phyloP scores from a whole-genome alignment of 805 yeast species.

The Isabelozyma pseudorhagii region DNA sequence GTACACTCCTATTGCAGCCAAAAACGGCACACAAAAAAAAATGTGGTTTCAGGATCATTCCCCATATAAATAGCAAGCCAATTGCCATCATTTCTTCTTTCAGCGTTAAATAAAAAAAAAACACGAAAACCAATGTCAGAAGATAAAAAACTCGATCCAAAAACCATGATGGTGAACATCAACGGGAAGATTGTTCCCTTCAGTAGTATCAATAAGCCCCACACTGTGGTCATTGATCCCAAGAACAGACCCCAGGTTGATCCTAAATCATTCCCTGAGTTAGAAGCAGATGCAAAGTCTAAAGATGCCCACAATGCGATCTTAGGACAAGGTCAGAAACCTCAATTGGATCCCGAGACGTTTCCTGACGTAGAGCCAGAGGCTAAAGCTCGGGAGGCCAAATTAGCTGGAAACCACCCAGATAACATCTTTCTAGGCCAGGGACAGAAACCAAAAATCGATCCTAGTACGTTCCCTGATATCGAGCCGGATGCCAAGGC shows the following conservation, averaged over 20 bases:
- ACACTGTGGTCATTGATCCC: slow-evolving; percentile 26
- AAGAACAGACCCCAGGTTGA: slow-evolving; percentile 17
- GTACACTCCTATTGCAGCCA: not conserved
- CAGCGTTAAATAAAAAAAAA: not conserved
- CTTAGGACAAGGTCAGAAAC: slow-evolving; percentile 9
- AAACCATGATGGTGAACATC: slow-evolving; percentile 25
- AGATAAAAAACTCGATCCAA: slow-evolving; percentile 12
- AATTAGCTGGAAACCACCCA: not conserved
- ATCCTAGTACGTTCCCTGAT: slow-evolving; percentile 27
- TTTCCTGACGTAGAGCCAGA: slow-evolving; percentile 34
- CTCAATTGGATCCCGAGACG: slow-evolving; percentile 16
- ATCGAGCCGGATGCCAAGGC: slow-evolving; percentile 30
- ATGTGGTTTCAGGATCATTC: not conserved
- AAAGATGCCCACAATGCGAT: slow-evolving; percentile 15
- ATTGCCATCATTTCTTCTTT: not conserved
- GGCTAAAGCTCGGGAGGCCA: slow-evolving; percentile 26
- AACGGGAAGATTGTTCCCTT: slow-evolving; percentile 39
- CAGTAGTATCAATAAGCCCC: slow-evolving; percentile 36
- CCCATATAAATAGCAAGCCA: not conserved
- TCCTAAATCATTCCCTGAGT: slow-evolving; percentile 25
- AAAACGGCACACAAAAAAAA: not conserved
- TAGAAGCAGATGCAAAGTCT: slow-evolving; percentile 30
- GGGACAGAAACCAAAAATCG: slow-evolving; percentile 15
- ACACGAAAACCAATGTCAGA: not conserved
- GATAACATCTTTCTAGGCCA: slow-evolving; percentile 16